Evolutionary conservation across 108 stramenopile genomes (phyloP), one percentile per base, ranked within the genome.

Genomic region (Skeletonema menzelii): DNA sequence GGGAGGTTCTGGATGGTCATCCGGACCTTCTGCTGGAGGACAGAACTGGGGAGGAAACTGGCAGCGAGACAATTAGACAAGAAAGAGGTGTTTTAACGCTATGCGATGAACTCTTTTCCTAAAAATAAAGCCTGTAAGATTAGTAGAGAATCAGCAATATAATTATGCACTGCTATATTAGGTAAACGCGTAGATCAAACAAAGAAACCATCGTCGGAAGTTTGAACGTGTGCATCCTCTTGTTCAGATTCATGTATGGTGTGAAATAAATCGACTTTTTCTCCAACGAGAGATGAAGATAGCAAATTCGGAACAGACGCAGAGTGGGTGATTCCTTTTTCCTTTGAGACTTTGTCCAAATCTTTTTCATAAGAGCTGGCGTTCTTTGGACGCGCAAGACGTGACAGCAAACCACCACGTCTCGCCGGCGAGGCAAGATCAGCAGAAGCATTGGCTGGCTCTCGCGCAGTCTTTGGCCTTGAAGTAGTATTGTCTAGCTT

Each of bases 21-120:
- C 72, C n/a, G 73, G 77, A 19, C 72, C 77, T 12, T 75, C 77
- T 30, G 67, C 77, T 38, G 67, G 58, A 27, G 75, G 69, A 31
- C 78, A 78, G 73, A 70, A 67, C 37, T 83, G 82, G 82, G 78
- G 78, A 66, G 82, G 82, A 24, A 59, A 64, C 46, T 79, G 82
- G 78, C 82, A 79, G 78, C 80, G 75, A 37, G 74, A 82, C 35
- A 82, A 42, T 40, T 82, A 56, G 61, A 56, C 4, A 37, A 11
- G 27, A 20, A 32, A 34, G 59, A 31, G 30, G 19, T 34, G 27
- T 60, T 17, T 27, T 8, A 11, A 35, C 49, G 49, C 49, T 22
- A 53, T 2, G 40, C 40, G 15, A 42, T 42, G 40, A 42, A 42
- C 40, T 22, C 49, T 53, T 2, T 53, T 22, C 49, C 22, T 22